Base-by-base conservation (phyloP, 2,329 filamentous ascomycete species). In the Xylariaceae sp. region DNA sequence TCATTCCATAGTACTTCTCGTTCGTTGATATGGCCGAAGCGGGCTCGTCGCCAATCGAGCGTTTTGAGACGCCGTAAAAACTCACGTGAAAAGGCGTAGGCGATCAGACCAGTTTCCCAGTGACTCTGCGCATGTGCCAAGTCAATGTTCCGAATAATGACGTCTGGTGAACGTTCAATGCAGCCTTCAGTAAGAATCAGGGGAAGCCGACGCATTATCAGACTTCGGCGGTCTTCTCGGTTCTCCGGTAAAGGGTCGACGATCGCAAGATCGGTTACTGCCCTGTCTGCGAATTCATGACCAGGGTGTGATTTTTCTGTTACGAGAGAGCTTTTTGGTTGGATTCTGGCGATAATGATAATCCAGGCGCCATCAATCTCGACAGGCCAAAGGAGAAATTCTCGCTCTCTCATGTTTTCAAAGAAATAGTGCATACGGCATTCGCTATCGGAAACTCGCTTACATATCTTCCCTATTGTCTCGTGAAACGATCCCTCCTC, bases 21-120 rank as follows among this genome's bases (percentile, higher is more conserved):
- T 24, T 4, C n/a, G 7, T 6, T 10, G 3, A 1, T 6, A 2
- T 15, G 8, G 4, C 40, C 6, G 2, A 20, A 16, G 6, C 4
- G 20, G 3, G 23, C 8, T 26, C 15, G 33, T 6, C 43, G 42
- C 18, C 47, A 58, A 9, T 54, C 30, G 3, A 66, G 50, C 2
- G 57, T 50, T 20, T 58, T 65, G n/a, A 67, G 45, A 3, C 66
- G 61, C 11, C 66, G 58, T 0, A 68, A 11, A 7, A 67, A 61
- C 37, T 68, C 66, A 11, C 62, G 59, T 2, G 54, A 60, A 9
- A 67, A 11, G 0, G 64, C 64, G 39, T 59, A 67, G 1, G 64
- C 57, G 11, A 67, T 42, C 3, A 63, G 39, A 2, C 66, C 66
- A 0, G 60, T 62, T 11, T 58, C 29, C 65, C 64, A 67, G 9